Conservation (phyloP, 768 basidiomycete species). For the Mycena sanguinolenta region DNA sequence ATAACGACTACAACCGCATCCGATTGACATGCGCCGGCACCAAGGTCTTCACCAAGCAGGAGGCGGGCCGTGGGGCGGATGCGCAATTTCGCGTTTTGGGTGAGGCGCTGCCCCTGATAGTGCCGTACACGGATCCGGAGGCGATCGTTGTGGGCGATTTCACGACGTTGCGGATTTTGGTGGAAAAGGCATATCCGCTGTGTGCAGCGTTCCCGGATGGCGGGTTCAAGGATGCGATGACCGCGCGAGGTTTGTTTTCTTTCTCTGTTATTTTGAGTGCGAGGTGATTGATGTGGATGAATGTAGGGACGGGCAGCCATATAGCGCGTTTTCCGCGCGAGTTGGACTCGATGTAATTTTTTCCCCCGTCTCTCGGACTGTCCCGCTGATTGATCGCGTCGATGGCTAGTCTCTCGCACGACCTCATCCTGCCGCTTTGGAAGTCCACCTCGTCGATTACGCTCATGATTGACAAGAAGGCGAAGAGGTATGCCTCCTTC, state of each 20-base stretch:
- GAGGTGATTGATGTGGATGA: slow-evolving; percentile 9
- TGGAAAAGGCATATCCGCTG: slow-evolving; percentile 87
- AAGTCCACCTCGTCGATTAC: slow-evolving; percentile 89
- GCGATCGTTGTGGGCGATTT: slow-evolving; percentile 73
- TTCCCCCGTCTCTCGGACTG: not conserved
- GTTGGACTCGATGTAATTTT: slow-evolving; percentile 61
- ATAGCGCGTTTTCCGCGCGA: slow-evolving; percentile 75
- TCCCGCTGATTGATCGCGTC: not conserved
- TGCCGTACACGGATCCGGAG: slow-evolving; percentile 82
- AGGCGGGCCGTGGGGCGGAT: slow-evolving; percentile 71
- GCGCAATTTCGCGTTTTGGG: slow-evolving; percentile 82
- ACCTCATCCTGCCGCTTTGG: slow-evolving; percentile 95
- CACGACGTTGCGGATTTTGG: slow-evolving; percentile 70
- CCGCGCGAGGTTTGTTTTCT: slow-evolving; percentile 62
- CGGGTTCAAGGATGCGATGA: slow-evolving; percentile 68
- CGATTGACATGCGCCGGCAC: slow-evolving; percentile 94
- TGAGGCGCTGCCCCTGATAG: slow-evolving; percentile 86
- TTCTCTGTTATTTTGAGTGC: slow-evolving; percentile 14
- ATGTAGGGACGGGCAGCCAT: slow-evolving; percentile 76
- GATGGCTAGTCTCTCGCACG: slow-evolving; percentile 73
- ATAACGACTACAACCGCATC: slow-evolving; percentile 88
- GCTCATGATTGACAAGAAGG: slow-evolving; percentile 96
- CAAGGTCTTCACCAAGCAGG: slow-evolving; percentile 93
- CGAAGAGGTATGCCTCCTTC: slow-evolving; percentile 97
- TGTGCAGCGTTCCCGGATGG: slow-evolving; percentile 68